Evolutionary conservation across 768 basidiomycete species (phyloP), one percentile per base, ranked within the genome.

Genomic region (Epithele typhae): DNA sequence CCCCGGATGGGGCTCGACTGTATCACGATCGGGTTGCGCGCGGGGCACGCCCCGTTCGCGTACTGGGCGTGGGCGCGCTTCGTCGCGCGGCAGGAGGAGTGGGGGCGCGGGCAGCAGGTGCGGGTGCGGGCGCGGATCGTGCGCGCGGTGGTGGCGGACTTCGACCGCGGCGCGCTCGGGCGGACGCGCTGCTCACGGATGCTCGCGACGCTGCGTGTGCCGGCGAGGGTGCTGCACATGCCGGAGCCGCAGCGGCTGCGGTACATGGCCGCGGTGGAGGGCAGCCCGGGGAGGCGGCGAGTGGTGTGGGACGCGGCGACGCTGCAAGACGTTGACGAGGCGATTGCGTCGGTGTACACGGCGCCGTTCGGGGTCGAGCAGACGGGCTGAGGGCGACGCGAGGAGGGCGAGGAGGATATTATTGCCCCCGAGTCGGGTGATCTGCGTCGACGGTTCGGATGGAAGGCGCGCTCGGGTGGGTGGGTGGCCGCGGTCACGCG

Each of bases 11-110:
- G 77, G 18, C 74, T 72, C 55, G 68, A 68, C 54, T 76, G 82
- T 48, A 69, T 82, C 17, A 58, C 55, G 12, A 69, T 71, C 7
- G 72, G 79, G n/a, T 60, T 87, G 46, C 65, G 65, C 33, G 68
- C 71, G 25, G 63, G 71, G 17, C 71, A 79, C 37, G 71, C 79
- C 0, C 48, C 54, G 50, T 61, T 80, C 64, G 85, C 82, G 1
- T 83, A 70, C 66, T 63, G 64, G 37, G 84, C 85, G 60, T 87
- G 84, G 84, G 55, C 61, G 39, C 53, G 62, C 40, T 61, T 84
- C 48, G 40, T 85, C 30, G 47, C 51, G 46, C 51, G 48, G 51
- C 54, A 59, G 59, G 64, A 72, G 5, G 66, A 75, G 45, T 78
- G 76, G 77, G 53, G 59, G 5, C 79, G 82, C 58, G 23, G 17